Base-by-base conservation (phyloP, 192 early-diverging fungal species). In the Obelidium mucronatum region DNA sequence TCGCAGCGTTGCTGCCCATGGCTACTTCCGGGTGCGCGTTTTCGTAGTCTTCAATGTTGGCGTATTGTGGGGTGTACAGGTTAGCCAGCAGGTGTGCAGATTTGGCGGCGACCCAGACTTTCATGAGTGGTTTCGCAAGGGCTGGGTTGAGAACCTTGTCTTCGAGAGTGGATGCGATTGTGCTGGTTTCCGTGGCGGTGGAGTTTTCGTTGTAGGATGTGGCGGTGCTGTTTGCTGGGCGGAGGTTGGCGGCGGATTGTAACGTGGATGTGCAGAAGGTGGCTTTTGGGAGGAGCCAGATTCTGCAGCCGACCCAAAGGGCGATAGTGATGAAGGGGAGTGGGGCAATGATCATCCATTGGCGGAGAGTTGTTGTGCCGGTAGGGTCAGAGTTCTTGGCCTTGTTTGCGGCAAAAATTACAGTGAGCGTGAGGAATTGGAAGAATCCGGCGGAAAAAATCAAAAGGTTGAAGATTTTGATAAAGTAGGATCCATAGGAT, bases 81-180 rank as follows among this genome's bases (percentile, higher is more conserved):
- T 37, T 26, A 33, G 63, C 63, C 13, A 78, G 54, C 33, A 81
- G 37, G 30, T 81, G 69, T 5, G 76, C 63, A 35, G 62, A 52
- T 28, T 74, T 74, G 22, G 44, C 6, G 13, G 34, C 15, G 24
- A 87, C 81, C 84, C 84, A 85, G 11, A 87, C 75, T 37, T 79
- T 79, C 65, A 67, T 71, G 33, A 87, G 70, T 19, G 82, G 80
- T 54, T 81, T 82, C 19, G 69, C 74, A 33, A 87, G 74, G 4
- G 79, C 75, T 17, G 86, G 86, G 59, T 85, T 85, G 34, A 83
- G 79, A 3, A 84, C 76, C 6, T 74, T 66, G 33, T 82, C 74
- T 61, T 78, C 79, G 30, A 86, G 51, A 17, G 36, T 55, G 1
- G 63, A 26, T 33, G 65, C 79, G 30, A 48, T 67, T 30, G 37